A percentile compares a stretch with the other conserved stretches of the same genome.
Conservation (phyloP, 345 rosid genomes). For the Populus ilicifolia region DNA sequence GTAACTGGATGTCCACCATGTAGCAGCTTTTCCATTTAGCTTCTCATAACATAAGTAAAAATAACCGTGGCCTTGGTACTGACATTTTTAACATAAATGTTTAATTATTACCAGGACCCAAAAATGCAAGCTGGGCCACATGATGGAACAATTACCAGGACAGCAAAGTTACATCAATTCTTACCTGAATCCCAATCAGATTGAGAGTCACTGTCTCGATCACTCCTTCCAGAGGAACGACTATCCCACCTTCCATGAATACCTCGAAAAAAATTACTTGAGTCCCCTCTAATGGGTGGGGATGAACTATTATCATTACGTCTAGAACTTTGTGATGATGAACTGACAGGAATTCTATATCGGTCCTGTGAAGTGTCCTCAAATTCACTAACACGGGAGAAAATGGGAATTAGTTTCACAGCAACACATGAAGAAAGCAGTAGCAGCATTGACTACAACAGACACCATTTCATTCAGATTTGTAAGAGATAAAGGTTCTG, state of each 20-base stretch:
- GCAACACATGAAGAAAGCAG: constrained; percentile 15
- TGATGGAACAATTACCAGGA: neutral
- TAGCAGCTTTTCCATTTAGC: neutral
- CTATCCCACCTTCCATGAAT: constrained; percentile 81
- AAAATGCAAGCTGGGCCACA: neutral
- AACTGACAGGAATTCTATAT: constrained; percentile 49
- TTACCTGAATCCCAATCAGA: constrained; percentile 77
- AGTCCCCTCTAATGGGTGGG: constrained; percentile 79
- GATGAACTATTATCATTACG: constrained; percentile 84
- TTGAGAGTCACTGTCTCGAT: constrained; percentile 68
- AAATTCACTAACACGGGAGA: constrained; percentile 45
- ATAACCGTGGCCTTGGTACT: neutral
- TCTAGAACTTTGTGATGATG: constrained; percentile 52
- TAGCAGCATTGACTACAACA: neutral
- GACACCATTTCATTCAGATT: neutral
- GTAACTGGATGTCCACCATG: neutral
- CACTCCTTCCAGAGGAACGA: constrained; percentile 72
- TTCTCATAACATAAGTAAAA: neutral
- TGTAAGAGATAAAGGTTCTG: neutral
- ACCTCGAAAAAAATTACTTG: constrained; percentile 48
- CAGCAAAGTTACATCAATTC: constrained; percentile 6
- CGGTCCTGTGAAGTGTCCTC: constrained; percentile 63
- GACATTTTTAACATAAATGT: neutral
- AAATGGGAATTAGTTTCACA: neutral
- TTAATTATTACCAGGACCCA: neutral